phyloP scores from a whole-genome alignment of 257 asterid genomes.

The Solanum piurae region DNA sequence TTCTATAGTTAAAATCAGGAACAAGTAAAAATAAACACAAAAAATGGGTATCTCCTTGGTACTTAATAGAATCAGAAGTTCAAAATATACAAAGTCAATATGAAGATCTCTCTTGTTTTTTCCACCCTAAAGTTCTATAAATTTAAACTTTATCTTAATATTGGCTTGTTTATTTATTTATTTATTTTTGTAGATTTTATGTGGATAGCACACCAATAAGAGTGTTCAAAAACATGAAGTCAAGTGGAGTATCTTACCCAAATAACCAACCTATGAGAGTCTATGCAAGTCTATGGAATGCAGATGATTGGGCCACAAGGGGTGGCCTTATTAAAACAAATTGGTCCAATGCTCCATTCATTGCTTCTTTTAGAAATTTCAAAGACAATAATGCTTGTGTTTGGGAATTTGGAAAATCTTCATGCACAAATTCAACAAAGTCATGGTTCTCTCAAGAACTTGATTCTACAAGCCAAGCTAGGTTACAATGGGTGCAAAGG shows the following conservation, averaged over 20 bases:
- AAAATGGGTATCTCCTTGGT: neutral
- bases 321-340: slow-evolving; percentile 54
- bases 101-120: neutral
- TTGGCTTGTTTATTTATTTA: neutral
- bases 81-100: neutral
- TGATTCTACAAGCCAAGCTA: slow-evolving; percentile 26
- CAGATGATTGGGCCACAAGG: slow-evolving; percentile 78
- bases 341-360: slow-evolving; percentile 69
- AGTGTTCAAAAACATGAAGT: slow-evolving; percentile 54
- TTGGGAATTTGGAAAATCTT: slow-evolving; percentile 20
- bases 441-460: slow-evolving; percentile 32
- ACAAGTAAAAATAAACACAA: too few relatives aligned
- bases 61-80: neutral
- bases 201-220: slow-evolving; percentile 57
- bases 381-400: slow-evolving; percentile 37
- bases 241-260: slow-evolving; percentile 39
- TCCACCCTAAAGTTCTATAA: neutral
- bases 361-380: slow-evolving; percentile 49
- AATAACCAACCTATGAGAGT: slow-evolving; percentile 65
- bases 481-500: slow-evolving; percentile 43
- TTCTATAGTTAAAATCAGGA: too few relatives aligned
- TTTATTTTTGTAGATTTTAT: slow-evolving; percentile 22
- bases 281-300: slow-evolving; percentile 70
- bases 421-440: slow-evolving; percentile 23
- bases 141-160: neutral